Evolutionary conservation across 371 early-diverging fungal genomes (phyloP), one percentile per base, ranked within the genome.

Genomic region (Conidiobolus incongruus): DNA sequence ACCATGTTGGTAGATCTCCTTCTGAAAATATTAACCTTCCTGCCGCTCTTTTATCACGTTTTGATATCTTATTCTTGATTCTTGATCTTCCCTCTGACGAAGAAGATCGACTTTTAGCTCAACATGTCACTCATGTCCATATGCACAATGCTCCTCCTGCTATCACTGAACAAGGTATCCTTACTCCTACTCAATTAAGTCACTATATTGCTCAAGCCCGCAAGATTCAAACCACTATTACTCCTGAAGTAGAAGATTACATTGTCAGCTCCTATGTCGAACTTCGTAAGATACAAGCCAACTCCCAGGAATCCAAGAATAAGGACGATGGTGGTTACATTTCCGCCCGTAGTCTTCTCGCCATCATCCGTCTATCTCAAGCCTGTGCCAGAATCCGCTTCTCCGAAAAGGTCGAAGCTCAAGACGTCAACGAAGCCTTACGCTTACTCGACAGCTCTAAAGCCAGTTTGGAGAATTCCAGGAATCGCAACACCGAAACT

Each of bases 21-120:
- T 74, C 72, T 23, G 76, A 88, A 54, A 99, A 99, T 61, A 91
- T 96, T 55, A 89, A 90, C 45, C 67, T 99, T 37, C 98, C 99
- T 6, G 85, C 81, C 33, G 82, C 98, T 15, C 69, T 99, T 35
- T 59, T 99, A 36, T 85, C 88, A 20, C 79, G 99, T 61, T 99
- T 99, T 58, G 99, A 99, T 70, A 73, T 96, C 47, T 52, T 89
- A 33, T 91, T 87, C 58, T 71, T 96, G 53, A 76, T 97, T 8
- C 69, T 81, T 23, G 91, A 90, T 56, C 70, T 66, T 10, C 76
- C 86, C 16, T 68, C 72, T 38, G 62, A 70, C 39, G 78, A 79
- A 38, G 60, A 70, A 54, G 81, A 85, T 56, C 53, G 70, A 38
- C 60, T 72, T 43, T 62, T 91, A 26, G 94, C 92, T 12, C 66